Conservation (phyloP, 2,329 filamentous ascomycete genomes). For the Calonectria pteridis region DNA sequence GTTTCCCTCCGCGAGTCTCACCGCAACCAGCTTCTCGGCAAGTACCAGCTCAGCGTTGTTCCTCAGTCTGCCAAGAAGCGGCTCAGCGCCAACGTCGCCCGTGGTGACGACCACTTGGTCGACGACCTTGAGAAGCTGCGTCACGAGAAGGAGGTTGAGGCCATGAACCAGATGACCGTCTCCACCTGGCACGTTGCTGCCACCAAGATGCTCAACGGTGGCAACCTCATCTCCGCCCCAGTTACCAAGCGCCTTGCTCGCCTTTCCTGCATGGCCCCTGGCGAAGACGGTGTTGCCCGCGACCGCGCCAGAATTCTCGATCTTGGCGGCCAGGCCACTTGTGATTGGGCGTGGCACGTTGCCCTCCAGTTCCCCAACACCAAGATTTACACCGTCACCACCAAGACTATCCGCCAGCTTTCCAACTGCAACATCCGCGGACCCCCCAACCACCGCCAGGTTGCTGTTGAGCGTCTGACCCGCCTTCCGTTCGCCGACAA, state of each 20-base stretch:
- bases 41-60: constrained; percentile 81
- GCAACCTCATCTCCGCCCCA: constrained; percentile 73
- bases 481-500: constrained; percentile 86
- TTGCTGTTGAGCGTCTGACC: constrained; percentile 82
- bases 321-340: constrained; percentile 84
- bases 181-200: constrained; percentile 73
- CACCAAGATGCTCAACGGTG: constrained; percentile 72
- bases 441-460: constrained; percentile 87
- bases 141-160: constrained; percentile 84
- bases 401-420: constrained; percentile 76
- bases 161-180: constrained; percentile 76
- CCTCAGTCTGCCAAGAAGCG: constrained; percentile 78
- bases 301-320: constrained; percentile 81
- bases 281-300: constrained; percentile 57
- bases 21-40: constrained; percentile 85
- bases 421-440: constrained; percentile 83
- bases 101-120: constrained; percentile 74
- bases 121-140: constrained; percentile 74
- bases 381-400: constrained; percentile 89
- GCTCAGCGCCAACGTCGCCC: constrained; percentile 79
- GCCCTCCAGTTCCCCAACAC: constrained; percentile 87
- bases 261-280: constrained; percentile 62
- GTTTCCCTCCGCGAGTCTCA: constrained; percentile 80
- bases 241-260: constrained; percentile 72
- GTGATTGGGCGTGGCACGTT: constrained; percentile 97